A percentile compares a stretch with the other conserved stretches of the same genome.
Evolutionary conservation across 495 filamentous ascomycete genomes (phyloP).

Genomic region (Parathielavia hyrcaniae): DNA sequence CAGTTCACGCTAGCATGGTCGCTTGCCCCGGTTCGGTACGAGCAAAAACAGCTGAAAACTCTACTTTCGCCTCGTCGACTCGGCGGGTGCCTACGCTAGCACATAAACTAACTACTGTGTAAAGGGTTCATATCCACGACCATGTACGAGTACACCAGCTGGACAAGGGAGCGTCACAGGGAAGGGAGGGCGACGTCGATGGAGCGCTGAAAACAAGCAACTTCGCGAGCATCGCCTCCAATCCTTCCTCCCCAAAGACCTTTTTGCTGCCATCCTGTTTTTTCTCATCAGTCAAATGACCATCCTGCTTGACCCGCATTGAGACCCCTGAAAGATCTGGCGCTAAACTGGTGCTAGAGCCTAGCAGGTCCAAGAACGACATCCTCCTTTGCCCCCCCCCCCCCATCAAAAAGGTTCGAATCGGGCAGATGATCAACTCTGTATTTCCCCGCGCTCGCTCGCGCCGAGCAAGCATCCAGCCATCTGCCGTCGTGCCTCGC

Average conservation of each 20-base stretch:
- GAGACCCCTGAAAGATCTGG: constrained; percentile 4
- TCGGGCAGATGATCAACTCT: constrained; percentile 16
- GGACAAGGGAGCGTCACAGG: too few relatives aligned
- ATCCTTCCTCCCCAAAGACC: not conserved
- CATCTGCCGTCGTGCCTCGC: not conserved
- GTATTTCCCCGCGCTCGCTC: not conserved
- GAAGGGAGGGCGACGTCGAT: too few relatives aligned
- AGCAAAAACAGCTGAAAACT: too few relatives aligned
- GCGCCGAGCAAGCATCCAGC: not conserved
- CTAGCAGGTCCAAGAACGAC: not conserved
- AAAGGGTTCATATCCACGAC: too few relatives aligned
- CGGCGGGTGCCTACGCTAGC: too few relatives aligned
- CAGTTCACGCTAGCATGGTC: too few relatives aligned
- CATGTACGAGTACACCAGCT: too few relatives aligned
- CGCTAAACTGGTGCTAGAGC: constrained; percentile 3
- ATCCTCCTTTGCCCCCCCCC: not conserved
- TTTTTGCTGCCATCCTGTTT: not conserved
- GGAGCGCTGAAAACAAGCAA: too few relatives aligned
- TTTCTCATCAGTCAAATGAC: constrained; percentile 11
- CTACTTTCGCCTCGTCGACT: too few relatives aligned
- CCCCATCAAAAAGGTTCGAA: not conserved
- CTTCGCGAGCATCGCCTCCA: not conserved
- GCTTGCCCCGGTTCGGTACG: too few relatives aligned
- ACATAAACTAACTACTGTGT: too few relatives aligned
- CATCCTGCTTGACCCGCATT: constrained; percentile 1